Conservation (phyloP, 257 asterid species). For the Rubia yunnanensis region DNA sequence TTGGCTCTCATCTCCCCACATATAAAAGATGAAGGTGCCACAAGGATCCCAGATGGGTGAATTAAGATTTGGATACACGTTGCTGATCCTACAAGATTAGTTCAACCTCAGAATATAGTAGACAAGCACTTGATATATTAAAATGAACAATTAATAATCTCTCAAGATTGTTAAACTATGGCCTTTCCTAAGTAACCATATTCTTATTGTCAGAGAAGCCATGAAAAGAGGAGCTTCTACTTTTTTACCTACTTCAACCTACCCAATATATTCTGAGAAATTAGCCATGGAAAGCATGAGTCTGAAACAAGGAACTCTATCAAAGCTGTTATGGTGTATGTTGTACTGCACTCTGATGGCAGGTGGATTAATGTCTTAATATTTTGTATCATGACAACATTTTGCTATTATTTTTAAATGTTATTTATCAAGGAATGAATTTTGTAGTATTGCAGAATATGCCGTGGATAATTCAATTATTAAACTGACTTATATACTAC, state of each 20-base stretch:
- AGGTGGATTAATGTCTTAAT: slow-evolving; percentile 37
- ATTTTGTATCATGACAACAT: background rate
- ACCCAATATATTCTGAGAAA: slow-evolving; percentile 92
- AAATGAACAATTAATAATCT: slow-evolving; percentile 9
- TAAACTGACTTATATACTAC: slow-evolving; percentile 93
- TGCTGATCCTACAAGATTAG: slow-evolving; percentile 87
- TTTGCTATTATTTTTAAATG: background rate
- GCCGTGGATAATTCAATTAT: slow-evolving; percentile 75
- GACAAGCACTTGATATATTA: slow-evolving; percentile 56
- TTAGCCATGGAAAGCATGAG: slow-evolving; percentile 98
- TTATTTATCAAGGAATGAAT: slow-evolving; percentile 3
- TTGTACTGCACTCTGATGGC: slow-evolving; percentile 80
- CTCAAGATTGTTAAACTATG: slow-evolving; percentile 17
- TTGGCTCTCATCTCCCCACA: no score
- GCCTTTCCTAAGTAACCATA: slow-evolving; percentile 22
- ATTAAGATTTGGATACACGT: slow-evolving; percentile 91
- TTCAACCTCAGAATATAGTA: slow-evolving; percentile 69
- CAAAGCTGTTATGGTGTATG: slow-evolving; percentile 79
- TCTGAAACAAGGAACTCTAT: slow-evolving; percentile 81
- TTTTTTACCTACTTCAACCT: slow-evolving; percentile 87
- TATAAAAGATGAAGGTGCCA: no score
- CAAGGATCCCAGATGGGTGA: slow-evolving; percentile 91
- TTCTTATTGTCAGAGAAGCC: slow-evolving; percentile 67
- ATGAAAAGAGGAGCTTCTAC: slow-evolving; percentile 86
- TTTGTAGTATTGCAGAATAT: slow-evolving; percentile 83